phyloP scores from a whole-genome alignment of 2,329 filamentous ascomycete genomes.

The Rhexocercosporidium sp. region DNA sequence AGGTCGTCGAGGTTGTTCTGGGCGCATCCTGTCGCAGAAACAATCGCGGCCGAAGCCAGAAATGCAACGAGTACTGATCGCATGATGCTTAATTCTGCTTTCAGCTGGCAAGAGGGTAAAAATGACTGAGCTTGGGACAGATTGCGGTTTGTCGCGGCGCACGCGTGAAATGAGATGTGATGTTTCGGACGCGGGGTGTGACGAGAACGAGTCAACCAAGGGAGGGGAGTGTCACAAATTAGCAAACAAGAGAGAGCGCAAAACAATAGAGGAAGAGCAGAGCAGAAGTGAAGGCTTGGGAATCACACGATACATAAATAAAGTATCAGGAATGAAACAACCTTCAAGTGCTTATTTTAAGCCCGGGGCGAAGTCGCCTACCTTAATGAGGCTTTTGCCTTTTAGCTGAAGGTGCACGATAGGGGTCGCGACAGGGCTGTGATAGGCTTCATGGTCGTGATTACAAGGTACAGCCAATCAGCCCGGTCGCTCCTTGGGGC shows the following conservation, averaged over 20 bases:
- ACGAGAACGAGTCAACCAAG: constrained; percentile 1
- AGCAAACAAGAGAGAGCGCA: neutral
- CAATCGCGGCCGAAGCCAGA: constrained; percentile 26
- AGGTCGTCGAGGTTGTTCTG: constrained; percentile 31
- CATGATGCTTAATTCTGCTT: constrained; percentile 28
- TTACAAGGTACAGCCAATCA: neutral
- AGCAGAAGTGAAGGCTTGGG: neutral
- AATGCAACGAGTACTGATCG: constrained; percentile 29
- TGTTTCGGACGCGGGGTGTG: neutral
- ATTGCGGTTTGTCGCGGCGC: neutral
- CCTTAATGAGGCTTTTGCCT: neutral
- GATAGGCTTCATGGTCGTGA: constrained; percentile 7
- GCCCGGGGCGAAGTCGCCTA: constrained; percentile 13
- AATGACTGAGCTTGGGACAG: neutral
- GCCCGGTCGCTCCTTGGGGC: neutral
- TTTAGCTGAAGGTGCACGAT: constrained; percentile 7
- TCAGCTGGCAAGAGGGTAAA: constrained; percentile 6
- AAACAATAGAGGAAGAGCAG: neutral
- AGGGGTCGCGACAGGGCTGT: constrained; percentile 13
- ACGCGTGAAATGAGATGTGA: neutral
- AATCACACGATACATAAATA: constrained; percentile 20
- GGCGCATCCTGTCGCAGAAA: constrained; percentile 30
- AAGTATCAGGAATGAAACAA: neutral
- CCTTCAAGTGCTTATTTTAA: constrained; percentile 14
- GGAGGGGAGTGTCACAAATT: neutral